Conservation (phyloP, 2,329 filamentous ascomycete genomes). For the Xylariaceae sp. region DNA sequence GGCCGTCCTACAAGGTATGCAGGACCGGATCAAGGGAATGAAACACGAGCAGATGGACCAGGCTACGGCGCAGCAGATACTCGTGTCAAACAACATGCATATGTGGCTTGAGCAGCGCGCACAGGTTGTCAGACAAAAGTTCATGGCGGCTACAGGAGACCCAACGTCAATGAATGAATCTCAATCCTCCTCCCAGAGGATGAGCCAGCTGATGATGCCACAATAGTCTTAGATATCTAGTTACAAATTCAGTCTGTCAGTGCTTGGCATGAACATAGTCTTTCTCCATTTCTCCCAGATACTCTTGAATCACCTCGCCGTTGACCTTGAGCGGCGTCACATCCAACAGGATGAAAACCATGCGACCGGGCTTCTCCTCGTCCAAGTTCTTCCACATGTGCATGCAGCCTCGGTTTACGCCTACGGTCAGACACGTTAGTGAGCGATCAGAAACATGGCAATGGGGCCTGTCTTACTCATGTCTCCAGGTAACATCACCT, state of each 20-base stretch:
- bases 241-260: too few relatives aligned
- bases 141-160: too few relatives aligned
- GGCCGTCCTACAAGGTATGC: too few relatives aligned
- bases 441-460: too few relatives aligned
- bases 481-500: conserved; percentile 12
- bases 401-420: conserved; percentile 11
- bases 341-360: conserved; percentile 15
- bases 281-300: conserved; percentile 1
- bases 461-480: not conserved
- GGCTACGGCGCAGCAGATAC: not conserved
- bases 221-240: too few relatives aligned
- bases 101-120: conserved; percentile 4
- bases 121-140: too few relatives aligned
- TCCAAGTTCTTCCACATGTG: conserved; percentile 14
- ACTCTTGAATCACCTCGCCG: conserved; percentile 7
- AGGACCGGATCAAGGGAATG: conserved; percentile 2
- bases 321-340: conserved; percentile 4
- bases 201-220: too few relatives aligned
- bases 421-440: not conserved
- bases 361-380: conserved; percentile 5
- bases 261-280: not conserved
- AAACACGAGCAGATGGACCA: not conserved
- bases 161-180: too few relatives aligned
- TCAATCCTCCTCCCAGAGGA: too few relatives aligned
- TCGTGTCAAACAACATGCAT: not conserved